These are phyloP conservation scores for Pulveroboletus sp. DNA, from an alignment of 768 basidiomycete genomes.

Conservation along the genomic window DNA sequence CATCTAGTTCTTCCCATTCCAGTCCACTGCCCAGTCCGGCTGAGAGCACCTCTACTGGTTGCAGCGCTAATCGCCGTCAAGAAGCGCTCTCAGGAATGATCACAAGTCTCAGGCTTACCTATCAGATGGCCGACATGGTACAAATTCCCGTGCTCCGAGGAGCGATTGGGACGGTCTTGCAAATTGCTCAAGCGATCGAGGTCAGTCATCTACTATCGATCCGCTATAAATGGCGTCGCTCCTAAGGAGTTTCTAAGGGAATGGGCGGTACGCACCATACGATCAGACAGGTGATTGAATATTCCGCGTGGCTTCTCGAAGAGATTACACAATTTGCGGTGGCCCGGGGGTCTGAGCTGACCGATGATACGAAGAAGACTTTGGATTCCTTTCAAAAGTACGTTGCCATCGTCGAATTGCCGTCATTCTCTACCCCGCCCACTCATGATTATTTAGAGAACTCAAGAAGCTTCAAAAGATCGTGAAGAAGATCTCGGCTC, in stretches of 20 bases:
- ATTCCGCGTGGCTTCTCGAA: conserved; percentile 12
- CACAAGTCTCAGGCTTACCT: conserved; percentile 1
- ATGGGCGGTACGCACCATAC: conserved; percentile 14
- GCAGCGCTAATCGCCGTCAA: background rate
- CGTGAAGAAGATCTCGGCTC: conserved; percentile 7
- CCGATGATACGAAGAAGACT: conserved; percentile 2
- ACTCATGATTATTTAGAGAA: conserved; percentile 2
- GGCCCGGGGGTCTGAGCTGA: background rate
- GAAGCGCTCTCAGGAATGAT: conserved; percentile 1
- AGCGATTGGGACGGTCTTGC: conserved; percentile 8
- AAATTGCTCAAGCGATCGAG: conserved; percentile 5
- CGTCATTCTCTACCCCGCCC: no score
- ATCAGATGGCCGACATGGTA: conserved; percentile 7
- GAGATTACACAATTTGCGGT: conserved; percentile 3
- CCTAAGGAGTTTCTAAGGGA: conserved; percentile 1
- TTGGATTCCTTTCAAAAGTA: conserved; percentile 7
- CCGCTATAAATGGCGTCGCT: no score
- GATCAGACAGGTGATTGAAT: conserved; percentile 11
- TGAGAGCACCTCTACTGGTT: conserved; percentile 1
- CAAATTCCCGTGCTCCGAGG: conserved; percentile 3
- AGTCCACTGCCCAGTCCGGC: background rate
- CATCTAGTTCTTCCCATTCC: background rate
- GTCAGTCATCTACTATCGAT: background rate
- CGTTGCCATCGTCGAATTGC: background rate
- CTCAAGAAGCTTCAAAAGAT: conserved; percentile 4